Percentiles rank a stretch among this genome's conserved stretches.
Evolutionary conservation across 2,329 filamentous ascomycete genomes (phyloP).

Genomic region (Didymella pomorum): DNA sequence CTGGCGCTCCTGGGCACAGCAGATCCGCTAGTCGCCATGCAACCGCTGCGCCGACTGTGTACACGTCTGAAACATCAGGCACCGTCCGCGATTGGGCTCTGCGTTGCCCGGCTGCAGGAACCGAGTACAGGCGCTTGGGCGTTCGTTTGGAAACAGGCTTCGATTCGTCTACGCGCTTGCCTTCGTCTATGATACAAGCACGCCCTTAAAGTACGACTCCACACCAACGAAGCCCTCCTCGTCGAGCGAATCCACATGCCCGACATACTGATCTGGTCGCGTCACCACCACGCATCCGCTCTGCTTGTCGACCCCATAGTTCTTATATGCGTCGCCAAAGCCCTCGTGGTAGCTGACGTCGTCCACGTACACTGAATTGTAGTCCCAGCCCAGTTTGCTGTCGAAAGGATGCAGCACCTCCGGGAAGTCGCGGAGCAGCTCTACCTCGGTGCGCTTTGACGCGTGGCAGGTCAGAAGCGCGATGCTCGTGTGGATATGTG

Average conservation of each 20-base stretch:
- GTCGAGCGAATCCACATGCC: slow-evolving; percentile 52
- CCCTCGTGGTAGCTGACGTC: slow-evolving; percentile 56
- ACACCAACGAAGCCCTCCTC: slow-evolving; percentile 39
- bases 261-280: slow-evolving; percentile 74
- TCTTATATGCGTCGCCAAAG: slow-evolving; percentile 59
- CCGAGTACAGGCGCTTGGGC: slow-evolving; percentile 6
- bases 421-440: slow-evolving; percentile 54
- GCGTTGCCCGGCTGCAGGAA: slow-evolving; percentile 15
- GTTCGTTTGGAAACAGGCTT: not conserved
- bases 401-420: slow-evolving; percentile 56
- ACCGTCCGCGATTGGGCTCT: slow-evolving; percentile 10
- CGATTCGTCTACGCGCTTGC: not conserved
- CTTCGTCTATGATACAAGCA: slow-evolving; percentile 25
- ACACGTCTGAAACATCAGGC: slow-evolving; percentile 12
- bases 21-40: slow-evolving; percentile 11
- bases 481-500: slow-evolving; percentile 60
- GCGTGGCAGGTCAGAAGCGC: slow-evolving; percentile 70
- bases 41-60: not conserved
- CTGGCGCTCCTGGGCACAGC: not conserved
- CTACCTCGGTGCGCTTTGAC: slow-evolving; percentile 57
- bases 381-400: slow-evolving; percentile 50
- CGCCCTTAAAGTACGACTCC: slow-evolving; percentile 44
- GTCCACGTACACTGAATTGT: slow-evolving; percentile 57
- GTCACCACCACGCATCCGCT: slow-evolving; percentile 67
- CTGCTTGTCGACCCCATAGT: slow-evolving; percentile 65